Conservation (phyloP, 768 basidiomycete species). For the Russula virescens region DNA sequence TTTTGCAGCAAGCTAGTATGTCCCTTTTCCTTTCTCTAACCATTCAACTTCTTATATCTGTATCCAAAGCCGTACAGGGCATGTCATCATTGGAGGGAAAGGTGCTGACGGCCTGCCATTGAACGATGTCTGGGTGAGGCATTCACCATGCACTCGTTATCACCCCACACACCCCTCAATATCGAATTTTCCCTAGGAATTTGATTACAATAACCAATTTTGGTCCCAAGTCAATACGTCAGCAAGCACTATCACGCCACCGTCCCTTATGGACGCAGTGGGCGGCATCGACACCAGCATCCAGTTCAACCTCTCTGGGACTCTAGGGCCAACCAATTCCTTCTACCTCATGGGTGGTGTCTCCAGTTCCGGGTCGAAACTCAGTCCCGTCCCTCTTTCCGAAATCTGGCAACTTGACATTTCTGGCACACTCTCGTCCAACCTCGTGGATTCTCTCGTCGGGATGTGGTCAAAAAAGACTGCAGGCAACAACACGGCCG, state of each 20-base stretch:
- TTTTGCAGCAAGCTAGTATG: slow-evolving; percentile 79
- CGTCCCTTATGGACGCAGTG: slow-evolving; percentile 60
- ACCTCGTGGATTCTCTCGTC: slow-evolving; percentile 43
- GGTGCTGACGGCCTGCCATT: slow-evolving; percentile 48
- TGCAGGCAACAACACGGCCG: slow-evolving; percentile 36
- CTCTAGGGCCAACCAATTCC: slow-evolving; percentile 59
- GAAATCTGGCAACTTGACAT: slow-evolving; percentile 69
- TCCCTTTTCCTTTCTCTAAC: slow-evolving; percentile 23
- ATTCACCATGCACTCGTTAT: slow-evolving; percentile 6
- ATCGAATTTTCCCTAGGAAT: slow-evolving; percentile 48
- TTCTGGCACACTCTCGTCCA: slow-evolving; percentile 67
- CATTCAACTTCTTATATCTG: slow-evolving; percentile 22
- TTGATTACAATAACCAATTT: slow-evolving; percentile 67
- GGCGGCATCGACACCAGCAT: slow-evolving; percentile 58
- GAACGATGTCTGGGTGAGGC: slow-evolving; percentile 68
- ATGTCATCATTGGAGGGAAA: slow-evolving; percentile 69
- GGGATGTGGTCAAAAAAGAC: slow-evolving; percentile 57
- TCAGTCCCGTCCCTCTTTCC: slow-evolving; percentile 42
- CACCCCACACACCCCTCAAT: neutral
- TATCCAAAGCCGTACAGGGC: slow-evolving; percentile 56
- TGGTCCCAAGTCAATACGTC: slow-evolving; percentile 56
- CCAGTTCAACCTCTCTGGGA: slow-evolving; percentile 37
- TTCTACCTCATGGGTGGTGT: slow-evolving; percentile 73
- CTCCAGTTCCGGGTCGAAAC: slow-evolving; percentile 34
- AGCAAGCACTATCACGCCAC: slow-evolving; percentile 47